Conservation (phyloP, 1,139 yeast species). For the Lodderomyces metapsilosis region DNA sequence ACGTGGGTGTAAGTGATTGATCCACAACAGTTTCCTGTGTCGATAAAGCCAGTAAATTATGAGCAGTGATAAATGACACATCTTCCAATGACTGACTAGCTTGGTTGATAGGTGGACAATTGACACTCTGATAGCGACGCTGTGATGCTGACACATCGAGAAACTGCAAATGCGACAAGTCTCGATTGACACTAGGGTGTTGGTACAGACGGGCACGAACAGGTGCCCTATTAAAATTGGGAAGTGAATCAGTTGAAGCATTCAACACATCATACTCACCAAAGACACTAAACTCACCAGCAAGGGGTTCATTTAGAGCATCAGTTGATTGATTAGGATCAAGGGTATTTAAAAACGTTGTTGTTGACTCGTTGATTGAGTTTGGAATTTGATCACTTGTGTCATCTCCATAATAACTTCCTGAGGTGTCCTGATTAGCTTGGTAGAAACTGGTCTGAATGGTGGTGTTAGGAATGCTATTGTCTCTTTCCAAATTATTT, state of each 20-base stretch:
- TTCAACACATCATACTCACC: conserved; percentile 27
- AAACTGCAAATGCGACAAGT: conserved; percentile 7
- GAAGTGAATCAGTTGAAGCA: conserved; percentile 30
- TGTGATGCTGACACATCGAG: conserved; percentile 5
- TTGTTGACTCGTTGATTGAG: background rate
- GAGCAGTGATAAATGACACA: background rate
- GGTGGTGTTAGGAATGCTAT: background rate
- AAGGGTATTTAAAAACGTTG: background rate
- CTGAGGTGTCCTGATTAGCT: background rate
- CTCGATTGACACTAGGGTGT: conserved; percentile 5
- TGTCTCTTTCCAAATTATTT: conserved; percentile 7
- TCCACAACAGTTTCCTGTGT: conserved; percentile 9
- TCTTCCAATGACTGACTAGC: background rate
- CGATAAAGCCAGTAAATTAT: conserved; percentile 3
- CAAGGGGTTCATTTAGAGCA: background rate
- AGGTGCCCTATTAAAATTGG: conserved; percentile 17
- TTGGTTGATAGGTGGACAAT: background rate
- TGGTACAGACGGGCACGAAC: background rate
- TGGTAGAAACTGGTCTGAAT: background rate
- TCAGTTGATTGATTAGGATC: conserved; percentile 3
- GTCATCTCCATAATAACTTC: background rate
- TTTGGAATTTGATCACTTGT: background rate
- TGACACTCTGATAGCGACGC: background rate
- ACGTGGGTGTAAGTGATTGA: conserved; percentile 22
- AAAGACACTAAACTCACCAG: conserved; percentile 2